Base-by-base conservation (phyloP, 495 filamentous ascomycete genomes). In the Daldinia childiae region DNA sequence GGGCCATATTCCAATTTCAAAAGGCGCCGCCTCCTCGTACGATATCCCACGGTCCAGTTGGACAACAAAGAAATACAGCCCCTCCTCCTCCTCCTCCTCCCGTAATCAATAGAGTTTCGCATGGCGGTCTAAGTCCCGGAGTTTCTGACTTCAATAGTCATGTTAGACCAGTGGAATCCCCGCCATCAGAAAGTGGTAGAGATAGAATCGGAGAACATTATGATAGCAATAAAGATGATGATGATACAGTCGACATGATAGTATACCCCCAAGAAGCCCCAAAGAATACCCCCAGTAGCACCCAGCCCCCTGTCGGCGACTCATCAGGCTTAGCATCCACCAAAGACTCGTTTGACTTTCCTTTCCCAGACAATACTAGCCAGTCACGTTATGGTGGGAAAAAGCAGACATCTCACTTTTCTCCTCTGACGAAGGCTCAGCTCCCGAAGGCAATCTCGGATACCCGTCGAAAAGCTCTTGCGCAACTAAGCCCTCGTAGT, bases 401-500 rank as follows among this genome's bases (percentile, higher is more conserved):
- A 34, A 69, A 45, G 19, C 57, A 36, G 38, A 54, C 1, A 45
- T 39, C 58, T 3, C 27, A 26, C 24, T 21, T 24, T 30, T 66
- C 62, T 12, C 43, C 55, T 52, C 26, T 67, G 1, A 32, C 54
- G 3, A 69, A 41, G 9, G 14, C 27, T 14, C 66, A 67, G 36
- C 57, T 77, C 2, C 68, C 76, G 1, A 77, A 76, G 29, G 58
- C 62, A 15, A 67, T 76, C 27, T 41, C 51, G 12, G 60, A 74
- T 50, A 64, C 64, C n/a, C 61, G 69, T 11, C 67, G 64, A 32
- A 77, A 70, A 54, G 76, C 76, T 27, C 65, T 73, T 57, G 70
- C 68, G 21, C 65, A 69, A 45, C 51, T 69, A n/a, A 51, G 61
- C 19, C 58, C 71, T 50, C 65, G n/a, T 6, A 50, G 14, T 58